Percentiles rank a stretch among this genome's conserved stretches.
Evolutionary conservation across 2,329 filamentous ascomycete genomes (phyloP).

Genomic region (Bipolaris victoriae): DNA sequence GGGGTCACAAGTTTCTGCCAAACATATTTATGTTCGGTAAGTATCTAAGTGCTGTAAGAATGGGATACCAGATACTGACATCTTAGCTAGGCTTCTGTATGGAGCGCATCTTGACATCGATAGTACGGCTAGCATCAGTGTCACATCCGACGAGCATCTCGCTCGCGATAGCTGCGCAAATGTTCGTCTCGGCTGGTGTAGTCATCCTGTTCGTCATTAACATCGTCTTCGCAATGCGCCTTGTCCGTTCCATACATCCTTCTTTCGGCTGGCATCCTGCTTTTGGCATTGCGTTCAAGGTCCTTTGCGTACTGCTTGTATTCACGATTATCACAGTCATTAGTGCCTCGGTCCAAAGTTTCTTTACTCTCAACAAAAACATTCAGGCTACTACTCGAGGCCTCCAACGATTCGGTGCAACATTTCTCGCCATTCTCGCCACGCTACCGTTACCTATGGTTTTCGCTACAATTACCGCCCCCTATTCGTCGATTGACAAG

Average conservation of each 20-base stretch:
- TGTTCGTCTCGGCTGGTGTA: slow-evolving; percentile 77
- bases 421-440: slow-evolving; percentile 68
- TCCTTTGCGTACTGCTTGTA: slow-evolving; percentile 64
- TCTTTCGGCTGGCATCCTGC: slow-evolving; percentile 69
- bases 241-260: slow-evolving; percentile 76
- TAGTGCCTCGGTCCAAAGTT: slow-evolving; percentile 65
- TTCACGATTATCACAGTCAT: slow-evolving; percentile 71
- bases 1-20: slow-evolving; percentile 52
- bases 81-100: slow-evolving; percentile 49
- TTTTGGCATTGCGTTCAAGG: slow-evolving; percentile 61
- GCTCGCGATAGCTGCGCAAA: slow-evolving; percentile 64
- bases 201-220: slow-evolving; percentile 79
- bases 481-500: slow-evolving; percentile 56
- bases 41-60: slow-evolving; percentile 2
- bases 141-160: slow-evolving; percentile 48
- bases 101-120: slow-evolving; percentile 50
- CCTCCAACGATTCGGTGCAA: slow-evolving; percentile 68
- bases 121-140: slow-evolving; percentile 46
- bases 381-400: slow-evolving; percentile 62
- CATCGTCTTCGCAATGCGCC: slow-evolving; percentile 75
- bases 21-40: slow-evolving; percentile 49
- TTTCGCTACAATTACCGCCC: slow-evolving; percentile 54
- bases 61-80: neutral
- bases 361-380: slow-evolving; percentile 66
- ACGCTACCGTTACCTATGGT: slow-evolving; percentile 70